These are phyloP conservation scores for Drosera capensis DNA, from an alignment of 148 eudicot species.

Conservation along the genomic window DNA sequence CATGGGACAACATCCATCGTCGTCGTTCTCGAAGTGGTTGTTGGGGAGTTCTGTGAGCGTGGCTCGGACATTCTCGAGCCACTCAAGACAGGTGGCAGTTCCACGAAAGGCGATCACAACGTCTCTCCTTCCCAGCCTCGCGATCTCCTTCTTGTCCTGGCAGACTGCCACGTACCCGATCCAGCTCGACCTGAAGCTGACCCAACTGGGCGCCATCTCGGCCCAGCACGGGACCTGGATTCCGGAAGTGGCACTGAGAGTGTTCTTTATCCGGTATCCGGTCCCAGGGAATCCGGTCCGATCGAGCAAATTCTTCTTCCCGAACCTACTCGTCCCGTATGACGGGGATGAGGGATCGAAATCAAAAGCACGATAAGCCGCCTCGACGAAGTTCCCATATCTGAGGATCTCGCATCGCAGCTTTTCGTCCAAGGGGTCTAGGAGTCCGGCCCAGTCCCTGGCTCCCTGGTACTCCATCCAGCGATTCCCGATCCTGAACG, in stretches of 20 bases:
- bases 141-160: slow-evolving; percentile 33
- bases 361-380: slow-evolving; percentile 46
- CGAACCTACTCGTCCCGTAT: slow-evolving; percentile 25
- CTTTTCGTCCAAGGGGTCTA: slow-evolving; percentile 59
- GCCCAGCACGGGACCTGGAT: slow-evolving; percentile 58
- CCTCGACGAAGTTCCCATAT: slow-evolving; percentile 65
- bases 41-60: slow-evolving; percentile 31
- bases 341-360: slow-evolving; percentile 41
- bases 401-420: slow-evolving; percentile 55
- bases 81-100: slow-evolving; percentile 73
- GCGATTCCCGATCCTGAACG: slow-evolving; percentile 9
- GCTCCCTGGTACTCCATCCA: slow-evolving; percentile 75
- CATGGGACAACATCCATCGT: slow-evolving; percentile 18
- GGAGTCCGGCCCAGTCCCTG: slow-evolving; percentile 59
- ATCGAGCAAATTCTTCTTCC: slow-evolving; percentile 16
- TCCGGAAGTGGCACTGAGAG: slow-evolving; percentile 58
- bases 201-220: slow-evolving; percentile 19
- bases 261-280: slow-evolving; percentile 39
- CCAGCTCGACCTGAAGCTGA: slow-evolving; percentile 41
- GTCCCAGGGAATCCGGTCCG: slow-evolving; percentile 22
- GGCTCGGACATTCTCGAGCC: slow-evolving; percentile 73
- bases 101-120: slow-evolving; percentile 73
- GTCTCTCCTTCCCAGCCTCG: slow-evolving; percentile 65
- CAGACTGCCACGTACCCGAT: slow-evolving; percentile 79
- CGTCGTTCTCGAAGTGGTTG: not conserved